These are phyloP conservation scores for Scheffersomyces illinoinensis DNA, from an alignment of 1,139 yeast species.

Conservation along the genomic window DNA sequence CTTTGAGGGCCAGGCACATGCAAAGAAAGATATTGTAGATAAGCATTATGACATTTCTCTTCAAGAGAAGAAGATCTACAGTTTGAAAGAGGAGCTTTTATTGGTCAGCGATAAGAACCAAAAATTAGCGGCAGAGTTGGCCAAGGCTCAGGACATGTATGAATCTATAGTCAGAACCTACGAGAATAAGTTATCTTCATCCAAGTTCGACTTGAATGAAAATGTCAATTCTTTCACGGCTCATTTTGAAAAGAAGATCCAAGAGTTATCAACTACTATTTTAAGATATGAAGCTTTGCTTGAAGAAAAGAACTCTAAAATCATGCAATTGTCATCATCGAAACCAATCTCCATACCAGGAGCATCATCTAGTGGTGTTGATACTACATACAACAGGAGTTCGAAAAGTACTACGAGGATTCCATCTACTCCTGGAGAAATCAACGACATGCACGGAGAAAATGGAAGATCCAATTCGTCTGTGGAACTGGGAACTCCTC, in stretches of 20 bases:
- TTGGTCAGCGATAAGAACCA: conserved; percentile 19
- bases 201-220: conserved; percentile 24
- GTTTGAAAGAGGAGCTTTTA: conserved; percentile 21
- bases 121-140: conserved; percentile 17
- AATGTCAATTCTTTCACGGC: conserved; percentile 10
- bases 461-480: conserved; percentile 13
- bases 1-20: background rate
- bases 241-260: conserved; percentile 23
- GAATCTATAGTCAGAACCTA: conserved; percentile 18
- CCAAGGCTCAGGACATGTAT: conserved; percentile 13
- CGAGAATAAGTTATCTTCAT: conserved; percentile 24
- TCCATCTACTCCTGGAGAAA: conserved; percentile 1
- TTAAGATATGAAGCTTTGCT: conserved; percentile 36
- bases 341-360: conserved; percentile 46
- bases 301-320: conserved; percentile 38
- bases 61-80: conserved; percentile 21
- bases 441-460: conserved; percentile 3
- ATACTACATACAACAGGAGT: background rate
- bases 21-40: background rate
- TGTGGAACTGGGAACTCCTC: conserved; percentile 6
- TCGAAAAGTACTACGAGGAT: conserved; percentile 5
- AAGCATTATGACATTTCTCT: conserved; percentile 7
- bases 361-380: conserved; percentile 1
- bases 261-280: conserved; percentile 30
- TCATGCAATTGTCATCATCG: conserved; percentile 39